phyloP scores from a whole-genome alignment of 2,329 filamentous ascomycete genomes.

The Metarhizium rileyi region DNA sequence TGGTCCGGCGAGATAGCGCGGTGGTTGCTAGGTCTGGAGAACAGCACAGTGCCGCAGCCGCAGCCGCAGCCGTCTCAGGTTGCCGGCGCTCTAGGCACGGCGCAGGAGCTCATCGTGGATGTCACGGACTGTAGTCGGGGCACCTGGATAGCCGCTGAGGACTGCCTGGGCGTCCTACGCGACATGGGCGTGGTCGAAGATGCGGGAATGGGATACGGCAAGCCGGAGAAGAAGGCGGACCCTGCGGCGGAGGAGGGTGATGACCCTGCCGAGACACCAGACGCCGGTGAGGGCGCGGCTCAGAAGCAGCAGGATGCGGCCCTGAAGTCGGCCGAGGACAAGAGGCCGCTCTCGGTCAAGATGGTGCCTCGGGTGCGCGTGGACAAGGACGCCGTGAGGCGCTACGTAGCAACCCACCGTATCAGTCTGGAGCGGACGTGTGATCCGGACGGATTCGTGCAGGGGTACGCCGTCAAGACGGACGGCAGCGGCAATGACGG shows the following conservation, averaged over 20 bases:
- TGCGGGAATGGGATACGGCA: constrained; percentile 37
- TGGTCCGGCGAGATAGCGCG: constrained; percentile 79
- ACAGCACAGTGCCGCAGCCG: constrained; percentile 22
- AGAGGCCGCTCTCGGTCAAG: constrained; percentile 12
- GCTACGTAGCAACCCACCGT: constrained; percentile 54
- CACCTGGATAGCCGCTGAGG: constrained; percentile 79
- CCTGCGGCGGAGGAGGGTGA: constrained; percentile 10
- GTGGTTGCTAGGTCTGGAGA: constrained; percentile 43
- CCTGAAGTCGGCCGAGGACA: constrained; percentile 9
- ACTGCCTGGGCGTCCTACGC: constrained; percentile 67
- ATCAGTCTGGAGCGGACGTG: constrained; percentile 58
- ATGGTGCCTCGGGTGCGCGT: constrained; percentile 38
- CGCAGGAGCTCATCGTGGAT: constrained; percentile 43
- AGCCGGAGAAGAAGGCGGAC: constrained; percentile 14
- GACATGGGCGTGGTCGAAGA: constrained; percentile 68
- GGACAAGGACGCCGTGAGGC: constrained; percentile 47
- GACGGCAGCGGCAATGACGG: constrained; percentile 25
- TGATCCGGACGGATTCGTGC: constrained; percentile 64
- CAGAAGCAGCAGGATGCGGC: not conserved
- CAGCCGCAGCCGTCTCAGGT: not conserved
- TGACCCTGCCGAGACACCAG: not conserved
- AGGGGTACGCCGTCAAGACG: constrained; percentile 49
- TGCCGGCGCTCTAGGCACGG: constrained; percentile 1
- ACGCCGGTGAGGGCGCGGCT: not conserved
- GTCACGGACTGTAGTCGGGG: constrained; percentile 62